Percentiles rank a stretch among this genome's conserved stretches.
These are phyloP conservation scores for Cadophora malorum DNA, from an alignment of 2,329 filamentous ascomycete genomes.

Conservation along the genomic window DNA sequence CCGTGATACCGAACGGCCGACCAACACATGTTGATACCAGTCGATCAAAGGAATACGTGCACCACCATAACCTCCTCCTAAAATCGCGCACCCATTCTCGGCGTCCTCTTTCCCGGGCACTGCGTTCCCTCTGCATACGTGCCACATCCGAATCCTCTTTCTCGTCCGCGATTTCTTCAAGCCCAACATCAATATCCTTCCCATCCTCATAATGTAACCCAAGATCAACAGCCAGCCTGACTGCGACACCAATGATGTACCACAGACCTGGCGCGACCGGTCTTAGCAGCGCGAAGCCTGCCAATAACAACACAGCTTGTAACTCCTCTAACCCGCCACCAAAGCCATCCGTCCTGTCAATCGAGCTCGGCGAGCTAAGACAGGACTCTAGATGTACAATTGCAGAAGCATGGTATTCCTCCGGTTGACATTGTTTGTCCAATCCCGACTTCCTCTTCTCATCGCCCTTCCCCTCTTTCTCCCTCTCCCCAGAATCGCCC, in stretches of 20 bases:
- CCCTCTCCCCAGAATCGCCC: constrained; percentile 59
- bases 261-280: constrained; percentile 93
- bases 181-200: constrained; percentile 64
- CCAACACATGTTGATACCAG: constrained; percentile 94
- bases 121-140: constrained; percentile 46
- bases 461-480: constrained; percentile 38
- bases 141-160: constrained; percentile 44
- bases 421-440: constrained; percentile 72
- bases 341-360: constrained; percentile 65
- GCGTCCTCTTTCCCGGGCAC: constrained; percentile 63
- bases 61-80: constrained; percentile 92
- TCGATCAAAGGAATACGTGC: constrained; percentile 93
- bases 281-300: constrained; percentile 87
- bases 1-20: constrained; percentile 91
- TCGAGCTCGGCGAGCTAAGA: constrained; percentile 61
- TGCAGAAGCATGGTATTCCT: constrained; percentile 95
- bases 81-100: constrained; percentile 87
- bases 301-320: constrained; percentile 89
- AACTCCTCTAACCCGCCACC: constrained; percentile 92
- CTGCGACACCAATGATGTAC: constrained; percentile 96
- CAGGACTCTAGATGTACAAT: constrained; percentile 91
- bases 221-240: constrained; percentile 87
- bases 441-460: constrained; percentile 43
- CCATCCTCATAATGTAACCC: constrained; percentile 94
- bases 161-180: constrained; percentile 54